Evolutionary conservation across 257 asterid species (phyloP).

Genomic region (Cordia subcordata): DNA sequence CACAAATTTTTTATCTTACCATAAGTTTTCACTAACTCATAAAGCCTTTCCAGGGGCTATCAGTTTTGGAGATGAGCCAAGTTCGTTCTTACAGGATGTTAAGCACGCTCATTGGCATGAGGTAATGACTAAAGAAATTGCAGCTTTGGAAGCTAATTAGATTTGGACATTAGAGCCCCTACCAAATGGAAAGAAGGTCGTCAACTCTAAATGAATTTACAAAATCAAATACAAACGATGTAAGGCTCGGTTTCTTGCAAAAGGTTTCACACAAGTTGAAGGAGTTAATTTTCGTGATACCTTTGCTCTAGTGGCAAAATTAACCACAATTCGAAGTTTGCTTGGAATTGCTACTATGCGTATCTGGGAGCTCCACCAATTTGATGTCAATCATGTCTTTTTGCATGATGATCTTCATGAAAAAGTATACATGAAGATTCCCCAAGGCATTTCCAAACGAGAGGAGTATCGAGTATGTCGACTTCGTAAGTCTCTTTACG

Average conservation of each 20-base stretch:
- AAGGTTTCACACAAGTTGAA: not conserved
- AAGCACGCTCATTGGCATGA: not conserved
- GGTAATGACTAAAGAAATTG: not conserved
- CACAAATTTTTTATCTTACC: too few species aligned
- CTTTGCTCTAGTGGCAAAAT: too few species aligned
- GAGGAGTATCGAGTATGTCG: too few species aligned
- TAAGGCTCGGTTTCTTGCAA: not conserved
- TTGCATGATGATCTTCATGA: too few species aligned
- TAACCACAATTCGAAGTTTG: too few species aligned
- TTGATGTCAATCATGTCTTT: too few species aligned
- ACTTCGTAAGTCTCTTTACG: too few species aligned
- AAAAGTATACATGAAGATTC: too few species aligned
- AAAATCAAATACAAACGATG: not conserved
- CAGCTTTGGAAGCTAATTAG: not conserved
- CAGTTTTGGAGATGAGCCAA: not conserved
- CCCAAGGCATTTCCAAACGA: too few species aligned
- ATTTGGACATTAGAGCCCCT: not conserved
- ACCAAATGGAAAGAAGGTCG: not conserved
- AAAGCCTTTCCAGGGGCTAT: not conserved
- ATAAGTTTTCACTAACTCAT: not conserved
- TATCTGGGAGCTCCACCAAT: too few species aligned
- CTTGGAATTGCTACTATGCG: too few species aligned
- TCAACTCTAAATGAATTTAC: not conserved
- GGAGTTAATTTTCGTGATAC: not conserved
- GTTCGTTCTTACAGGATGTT: not conserved